These are phyloP conservation scores for Phytophthora litchii DNA, from an alignment of 352 stramenopile species.

Conservation along the genomic window DNA sequence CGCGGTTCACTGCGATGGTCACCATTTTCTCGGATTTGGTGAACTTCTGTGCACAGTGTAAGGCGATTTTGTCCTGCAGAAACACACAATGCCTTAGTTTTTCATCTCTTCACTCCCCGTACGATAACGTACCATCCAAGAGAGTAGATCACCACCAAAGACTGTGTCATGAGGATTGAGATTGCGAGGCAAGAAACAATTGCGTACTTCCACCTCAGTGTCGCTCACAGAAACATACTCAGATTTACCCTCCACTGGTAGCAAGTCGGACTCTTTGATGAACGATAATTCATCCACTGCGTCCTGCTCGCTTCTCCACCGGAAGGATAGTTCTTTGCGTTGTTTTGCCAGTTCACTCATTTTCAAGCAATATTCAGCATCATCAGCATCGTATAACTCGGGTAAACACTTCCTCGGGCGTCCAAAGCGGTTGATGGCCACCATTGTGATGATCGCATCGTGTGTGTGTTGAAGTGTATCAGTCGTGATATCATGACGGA, in stretches of 20 bases:
- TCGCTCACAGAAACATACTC: slow-evolving; percentile 42
- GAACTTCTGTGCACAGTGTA: slow-evolving; percentile 68
- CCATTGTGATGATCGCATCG: slow-evolving; percentile 53
- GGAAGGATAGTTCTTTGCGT: slow-evolving; percentile 35
- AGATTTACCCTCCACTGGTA: slow-evolving; percentile 27
- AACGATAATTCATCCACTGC: slow-evolving; percentile 43
- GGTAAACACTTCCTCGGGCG: slow-evolving; percentile 37
- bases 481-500: slow-evolving; percentile 38
- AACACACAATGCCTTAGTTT: not conserved
- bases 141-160: slow-evolving; percentile 59
- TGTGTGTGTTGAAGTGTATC: slow-evolving; percentile 45
- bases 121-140: slow-evolving; percentile 46
- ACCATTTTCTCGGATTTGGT: slow-evolving; percentile 68
- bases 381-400: slow-evolving; percentile 35
- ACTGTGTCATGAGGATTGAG: slow-evolving; percentile 66
- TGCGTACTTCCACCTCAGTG: slow-evolving; percentile 59
- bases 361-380: slow-evolving; percentile 32
- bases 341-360: slow-evolving; percentile 40
- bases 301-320: slow-evolving; percentile 42
- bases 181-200: slow-evolving; percentile 60
- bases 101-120: too few relatives aligned
- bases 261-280: slow-evolving; percentile 30
- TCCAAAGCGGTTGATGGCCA: slow-evolving; percentile 50
- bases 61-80: slow-evolving; percentile 47
- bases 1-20: slow-evolving; percentile 70